These are phyloP conservation scores for Neurospora terricola DNA, from an alignment of 495 filamentous ascomycete genomes.

Conservation along the genomic window DNA sequence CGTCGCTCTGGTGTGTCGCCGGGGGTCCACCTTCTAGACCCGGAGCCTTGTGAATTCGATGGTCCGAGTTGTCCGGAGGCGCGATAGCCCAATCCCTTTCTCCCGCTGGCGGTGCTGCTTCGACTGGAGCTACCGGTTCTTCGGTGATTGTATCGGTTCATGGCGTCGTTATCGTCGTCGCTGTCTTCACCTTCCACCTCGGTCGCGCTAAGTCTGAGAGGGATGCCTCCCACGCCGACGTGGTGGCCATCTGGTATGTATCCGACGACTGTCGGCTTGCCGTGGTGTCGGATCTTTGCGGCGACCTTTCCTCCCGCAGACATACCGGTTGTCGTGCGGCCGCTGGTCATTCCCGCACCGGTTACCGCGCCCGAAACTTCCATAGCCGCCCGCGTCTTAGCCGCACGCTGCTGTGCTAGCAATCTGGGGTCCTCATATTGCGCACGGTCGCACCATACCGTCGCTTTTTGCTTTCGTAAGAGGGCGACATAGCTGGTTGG, in stretches of 20 bases:
- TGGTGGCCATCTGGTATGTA: slow-evolving; percentile 66
- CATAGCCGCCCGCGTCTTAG: slow-evolving; percentile 71
- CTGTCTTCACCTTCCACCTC: slow-evolving; percentile 81
- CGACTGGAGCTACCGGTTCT: slow-evolving; percentile 67
- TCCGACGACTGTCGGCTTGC: slow-evolving; percentile 56
- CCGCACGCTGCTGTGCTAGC: slow-evolving; percentile 65
- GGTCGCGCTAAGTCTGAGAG: slow-evolving; percentile 82
- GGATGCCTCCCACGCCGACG: slow-evolving; percentile 64
- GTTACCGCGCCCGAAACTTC: slow-evolving; percentile 50
- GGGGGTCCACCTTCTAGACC: slow-evolving; percentile 51
- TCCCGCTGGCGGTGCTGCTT: slow-evolving; percentile 63
- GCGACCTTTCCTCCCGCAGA: slow-evolving; percentile 42
- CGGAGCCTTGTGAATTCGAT: slow-evolving; percentile 22
- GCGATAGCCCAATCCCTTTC: slow-evolving; percentile 47
- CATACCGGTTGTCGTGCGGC: slow-evolving; percentile 50
- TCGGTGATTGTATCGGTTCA: slow-evolving; percentile 51
- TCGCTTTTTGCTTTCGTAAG: slow-evolving; percentile 92
- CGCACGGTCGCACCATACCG: slow-evolving; percentile 94
- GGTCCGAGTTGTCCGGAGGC: slow-evolving; percentile 33
- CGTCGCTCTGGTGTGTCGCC: slow-evolving; percentile 53
- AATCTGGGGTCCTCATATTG: slow-evolving; percentile 86
- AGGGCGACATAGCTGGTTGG: slow-evolving; percentile 82
- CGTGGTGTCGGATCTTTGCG: slow-evolving; percentile 76
- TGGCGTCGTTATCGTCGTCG: slow-evolving; percentile 58
- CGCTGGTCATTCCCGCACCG: slow-evolving; percentile 19